Base-by-base conservation (phyloP, 208 protist species). In the Leishmania mexicana region DNA sequence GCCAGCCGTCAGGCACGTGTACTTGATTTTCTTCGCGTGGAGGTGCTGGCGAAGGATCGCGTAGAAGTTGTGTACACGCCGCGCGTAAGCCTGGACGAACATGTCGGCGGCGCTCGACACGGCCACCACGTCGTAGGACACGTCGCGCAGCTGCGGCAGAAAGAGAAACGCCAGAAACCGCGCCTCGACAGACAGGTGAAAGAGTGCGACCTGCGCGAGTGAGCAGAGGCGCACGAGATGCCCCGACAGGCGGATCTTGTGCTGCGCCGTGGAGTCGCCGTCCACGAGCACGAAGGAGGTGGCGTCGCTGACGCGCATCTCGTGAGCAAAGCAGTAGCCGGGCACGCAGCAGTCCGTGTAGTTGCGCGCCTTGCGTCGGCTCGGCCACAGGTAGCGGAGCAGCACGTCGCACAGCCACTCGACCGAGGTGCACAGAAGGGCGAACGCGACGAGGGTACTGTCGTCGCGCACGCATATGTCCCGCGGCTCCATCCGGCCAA, bases 91-190 rank as follows among this genome's bases (percentile, higher is more conserved):
- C 75, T 96, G 91, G 0, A 97, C 91, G 85, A 97, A 97, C 74
- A 82, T 96, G 81, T 97, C 94, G 0, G 93, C 91, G 31, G 93
- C 85, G 53, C 76, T 83, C 17, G 92, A 88, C 35, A 88, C 83
- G 1, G 90, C 93, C 17, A 95, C 88, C 53, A 93, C 79, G 68
- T 94, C 92, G 81, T 96, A 97, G 11, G 92, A 96, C 75, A 96
- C 92, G 75, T 96, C 94, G 42, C 94, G 90, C 62, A 97, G 89
- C 87, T 97, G 94, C 40, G 94, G 94, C n/a, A 97, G 83, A 75
- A 90, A 97, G 31, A 86, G 82, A 85, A 97, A 96, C 3, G 93
- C 91, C 49, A 85, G 71, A 80, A 96, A 97, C 42, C 94, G 94
- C 1, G 92, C 87, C 80, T 97, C 93, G 7, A 96, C 81, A 35